Base-by-base conservation (phyloP, 23 red algal species). In the Gracilaria vermiculophylla region DNA sequence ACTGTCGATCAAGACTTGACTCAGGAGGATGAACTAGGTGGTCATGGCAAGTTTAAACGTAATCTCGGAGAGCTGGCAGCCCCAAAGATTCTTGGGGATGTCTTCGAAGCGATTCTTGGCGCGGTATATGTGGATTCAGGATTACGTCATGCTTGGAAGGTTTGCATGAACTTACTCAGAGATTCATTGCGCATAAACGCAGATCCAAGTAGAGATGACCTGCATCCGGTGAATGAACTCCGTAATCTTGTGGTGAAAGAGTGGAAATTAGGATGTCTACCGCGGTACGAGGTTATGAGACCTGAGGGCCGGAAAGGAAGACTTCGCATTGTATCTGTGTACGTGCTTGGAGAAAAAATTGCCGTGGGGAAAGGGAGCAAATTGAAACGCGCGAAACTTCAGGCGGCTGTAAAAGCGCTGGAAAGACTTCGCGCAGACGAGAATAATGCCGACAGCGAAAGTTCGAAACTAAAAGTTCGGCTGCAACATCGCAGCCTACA, bases 31-130 rank as follows among this genome's bases (percentile, higher is more conserved):
- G 84, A 69, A 55, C 20, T 62, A 15, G 84, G 84, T 13, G 47
- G 47, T 14, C 69, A 77, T 62, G 41, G 52, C 21, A 47, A 39
- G 24, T 77, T 77, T 28, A 88, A 88, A 48, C 66, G 70, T 40
- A 61, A 58, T 60, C 74, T 91, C 2, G 60, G 87, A 39, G 87
- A 91, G 44, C 76, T 80, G 33, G 87, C 87, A 60, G 87, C 74
- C 3, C 90, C 90, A 36, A 93, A 93, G 66, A 67, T 85, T 20
- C 81, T 93, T n/a, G 90, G 78, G 27, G 90, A 93, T 51, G 52
- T 93, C 2, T 85, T 93, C 31, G 90, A 93, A 44, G 34, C 90
- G 34, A 69, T 93, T 21, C 36, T 85, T 32, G 90, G 90, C 1
- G 90, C 90, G 14, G 77, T 93, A 11, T 84, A 85, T 37, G 90